Conservation (phyloP, 305 asterid genomes). For the Petunia hybrid region DNA sequence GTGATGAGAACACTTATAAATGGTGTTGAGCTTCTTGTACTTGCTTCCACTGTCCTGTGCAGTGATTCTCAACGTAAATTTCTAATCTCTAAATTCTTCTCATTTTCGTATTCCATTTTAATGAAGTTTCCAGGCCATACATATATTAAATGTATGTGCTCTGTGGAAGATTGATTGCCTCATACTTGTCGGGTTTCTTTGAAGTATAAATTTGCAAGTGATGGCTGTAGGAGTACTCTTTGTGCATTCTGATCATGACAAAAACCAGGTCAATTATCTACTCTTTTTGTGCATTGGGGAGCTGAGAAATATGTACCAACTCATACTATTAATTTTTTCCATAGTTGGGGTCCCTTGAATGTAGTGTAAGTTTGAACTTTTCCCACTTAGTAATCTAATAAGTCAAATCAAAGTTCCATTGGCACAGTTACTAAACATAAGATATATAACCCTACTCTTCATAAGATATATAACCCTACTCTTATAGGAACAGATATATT, state of each 20-base stretch:
- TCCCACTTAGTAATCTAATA: not conserved
- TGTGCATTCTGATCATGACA: not conserved
- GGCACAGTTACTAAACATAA: too few species aligned
- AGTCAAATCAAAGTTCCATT: not conserved
- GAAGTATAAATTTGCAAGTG: not conserved
- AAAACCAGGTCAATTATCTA: not conserved
- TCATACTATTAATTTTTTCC: not conserved
- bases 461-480: not conserved
- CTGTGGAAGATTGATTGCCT: not conserved
- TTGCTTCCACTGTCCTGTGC: conserved; percentile 59
- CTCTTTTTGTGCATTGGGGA: not conserved
- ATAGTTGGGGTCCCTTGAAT: conserved; percentile 21
- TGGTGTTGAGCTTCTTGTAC: conserved; percentile 62
- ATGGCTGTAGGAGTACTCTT: conserved; percentile 8
- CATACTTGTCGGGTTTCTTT: not conserved
- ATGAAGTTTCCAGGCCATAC: not conserved
- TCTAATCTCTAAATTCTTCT: conserved; percentile 24
- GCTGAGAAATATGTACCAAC: conserved; percentile 8
- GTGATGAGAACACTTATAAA: conserved; percentile 52
- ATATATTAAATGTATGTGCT: not conserved
- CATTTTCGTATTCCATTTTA: conserved; percentile 18
- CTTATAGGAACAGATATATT: not conserved
- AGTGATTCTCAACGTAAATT: conserved; percentile 57
- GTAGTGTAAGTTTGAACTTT: conserved; percentile 2
- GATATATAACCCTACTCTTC: too few species aligned